Evolutionary conservation across 495 filamentous ascomycete species (phyloP), one percentile per base, ranked within the genome.

Genomic region (Aspergillus cristatus): DNA sequence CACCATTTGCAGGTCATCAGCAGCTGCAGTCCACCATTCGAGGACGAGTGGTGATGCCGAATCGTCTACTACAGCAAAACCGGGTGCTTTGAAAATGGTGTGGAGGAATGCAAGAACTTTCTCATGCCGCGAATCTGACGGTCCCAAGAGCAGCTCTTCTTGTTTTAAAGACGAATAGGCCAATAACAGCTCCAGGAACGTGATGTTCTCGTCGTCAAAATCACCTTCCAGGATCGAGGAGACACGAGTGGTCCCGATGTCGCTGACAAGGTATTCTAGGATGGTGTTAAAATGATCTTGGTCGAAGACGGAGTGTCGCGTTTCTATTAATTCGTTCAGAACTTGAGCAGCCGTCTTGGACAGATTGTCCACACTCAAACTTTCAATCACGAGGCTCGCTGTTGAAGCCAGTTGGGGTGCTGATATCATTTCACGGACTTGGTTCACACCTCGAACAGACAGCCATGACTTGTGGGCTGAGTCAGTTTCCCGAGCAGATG

Each of bases 31-130:
- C 88, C 89, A 95, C 60, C 90, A 94, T 44, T 94, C 84, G 18
- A 95, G 65, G 2, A 80, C 78, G 3, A 76, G 73, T 2, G 82
- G 73, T 29, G 85, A 86, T 28, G 93, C 77, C 30, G 71, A 65
- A 48, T 96, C 86, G 12, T 93, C 85, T 16, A 76, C 76, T 3
- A 79, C 79, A 3, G 86, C 77, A 54, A 80, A 78, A 6, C 87
- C 86, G 26, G 82, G 72, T 6, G 76, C 75, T 18, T 71, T 74
- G 33, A 89, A 68, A 14, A 96, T 67, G 1, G 75, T 74, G 36
- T 74, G 70, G 10, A 84, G 56, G 6, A 68, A 60, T 11, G 55
- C 40, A 10, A 81, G 62, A n/a, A 68, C 37, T 14, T 53, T 50
- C n/a, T 46, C 51, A 48, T 66, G 54, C 10, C 58, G 45, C 3